Base-by-base conservation (phyloP, 495 filamentous ascomycete species). In the Aspergillus baeticus region DNA sequence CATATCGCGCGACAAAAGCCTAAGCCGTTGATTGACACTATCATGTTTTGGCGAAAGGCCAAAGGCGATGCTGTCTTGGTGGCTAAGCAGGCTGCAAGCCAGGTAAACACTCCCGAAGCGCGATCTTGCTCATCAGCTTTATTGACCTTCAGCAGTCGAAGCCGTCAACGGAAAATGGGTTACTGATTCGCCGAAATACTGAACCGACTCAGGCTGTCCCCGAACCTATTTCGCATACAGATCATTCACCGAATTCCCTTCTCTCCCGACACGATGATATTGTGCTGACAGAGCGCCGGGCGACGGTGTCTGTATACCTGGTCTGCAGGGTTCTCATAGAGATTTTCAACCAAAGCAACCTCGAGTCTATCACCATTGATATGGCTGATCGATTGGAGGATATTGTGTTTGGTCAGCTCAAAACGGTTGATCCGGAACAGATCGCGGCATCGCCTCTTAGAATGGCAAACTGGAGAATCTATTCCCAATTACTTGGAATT, bases 11-110 rank as follows among this genome's bases (percentile, higher is more conserved):
- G 91, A 31, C 87, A 89, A 63, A 96, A 97, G 62, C 95, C 94
- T 5, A 96, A 92, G 63, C 88, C 90, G n/a, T 70, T 98, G 51
- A 96, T 98, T 61, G 93, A 98, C 70, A 90, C 90, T 10, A 88
- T 98, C 58, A 98, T 98, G 91, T 83, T 91, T 18, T 98, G 94
- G 94, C 83, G 95, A 37, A 96, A 96, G 69, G 86, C 82, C 37
- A 96, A 96, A 72, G 93, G 92, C 61, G 94, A 97, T 71, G 85
- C 89, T 10, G 90, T 91, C 23, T 83, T 80, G 45, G 67, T 69
- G 17, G 82, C 82, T 22, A 77, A 84, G 41, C 74, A 77, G 21
- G 81, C 87, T 62, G 75, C 89, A 34, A 85, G 85, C 50, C 84
- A 87, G 64, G 81, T 88, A 71, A 55, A 13, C 37, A 37, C 34